Evolutionary conservation across 2,329 filamentous ascomycete genomes (phyloP).

Genomic region (Fusarium citri): DNA sequence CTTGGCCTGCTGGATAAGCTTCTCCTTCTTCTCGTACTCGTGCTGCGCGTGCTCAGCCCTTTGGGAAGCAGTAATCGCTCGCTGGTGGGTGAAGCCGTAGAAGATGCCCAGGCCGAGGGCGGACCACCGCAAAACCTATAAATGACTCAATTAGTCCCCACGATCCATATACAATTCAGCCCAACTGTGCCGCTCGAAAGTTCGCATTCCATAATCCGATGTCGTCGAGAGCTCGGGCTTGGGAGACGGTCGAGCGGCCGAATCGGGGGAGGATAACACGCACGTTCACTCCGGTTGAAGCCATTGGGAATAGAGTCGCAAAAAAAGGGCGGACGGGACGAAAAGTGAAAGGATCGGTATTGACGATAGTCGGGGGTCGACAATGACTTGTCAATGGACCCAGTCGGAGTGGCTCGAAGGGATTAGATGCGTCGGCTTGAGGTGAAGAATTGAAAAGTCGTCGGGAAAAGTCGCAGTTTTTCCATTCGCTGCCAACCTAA

Average conservation of each 20-base stretch:
- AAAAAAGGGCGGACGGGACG: conserved; percentile 55
- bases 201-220: conserved; percentile 26
- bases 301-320: conserved; percentile 65
- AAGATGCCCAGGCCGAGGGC: conserved; percentile 91
- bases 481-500: conserved; percentile 46
- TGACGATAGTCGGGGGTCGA: conserved; percentile 52
- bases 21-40: conserved; percentile 91
- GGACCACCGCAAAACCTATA: conserved; percentile 95
- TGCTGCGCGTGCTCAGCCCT: conserved; percentile 77
- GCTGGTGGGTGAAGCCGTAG: conserved; percentile 96
- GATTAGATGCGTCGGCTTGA: conserved; percentile 54
- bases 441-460: conserved; percentile 56
- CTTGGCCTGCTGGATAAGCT: conserved; percentile 93
- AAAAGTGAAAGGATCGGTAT: conserved; percentile 52
- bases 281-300: conserved; percentile 77
- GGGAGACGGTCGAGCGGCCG: conserved; percentile 41
- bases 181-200: conserved; percentile 27
- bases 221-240: conserved; percentile 32
- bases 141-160: conserved; percentile 47
- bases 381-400: conserved; percentile 60
- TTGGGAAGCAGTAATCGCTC: conserved; percentile 78
- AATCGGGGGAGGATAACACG: conserved; percentile 51
- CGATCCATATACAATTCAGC: conserved; percentile 12
- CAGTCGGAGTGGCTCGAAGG: conserved; percentile 55
- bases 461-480: conserved; percentile 64